A percentile compares a stretch with the other conserved stretches of the same genome.
phyloP scores from a whole-genome alignment of 768 basidiomycete species.

The Hypholoma fasciculare region DNA sequence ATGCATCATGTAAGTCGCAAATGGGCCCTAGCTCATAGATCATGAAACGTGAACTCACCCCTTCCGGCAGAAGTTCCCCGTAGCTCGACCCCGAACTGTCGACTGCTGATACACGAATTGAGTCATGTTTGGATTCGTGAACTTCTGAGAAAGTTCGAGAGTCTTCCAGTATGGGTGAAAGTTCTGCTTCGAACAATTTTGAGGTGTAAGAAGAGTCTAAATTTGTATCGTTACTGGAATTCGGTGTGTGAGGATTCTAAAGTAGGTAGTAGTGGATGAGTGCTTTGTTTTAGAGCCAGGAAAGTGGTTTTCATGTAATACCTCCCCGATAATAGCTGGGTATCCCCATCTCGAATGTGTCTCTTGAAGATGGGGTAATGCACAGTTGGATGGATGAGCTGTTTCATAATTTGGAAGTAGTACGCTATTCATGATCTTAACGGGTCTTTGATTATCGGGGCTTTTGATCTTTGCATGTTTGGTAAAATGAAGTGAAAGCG shows the following conservation, averaged over 20 bases:
- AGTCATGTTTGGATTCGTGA: neutral
- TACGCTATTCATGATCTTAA: too few species aligned
- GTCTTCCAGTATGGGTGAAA: neutral
- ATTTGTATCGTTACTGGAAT: neutral
- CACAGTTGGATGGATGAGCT: too few species aligned
- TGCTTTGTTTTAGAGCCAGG: neutral
- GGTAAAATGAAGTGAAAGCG: too few species aligned
- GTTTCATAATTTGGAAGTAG: too few species aligned
- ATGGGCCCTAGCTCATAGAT: too few species aligned
- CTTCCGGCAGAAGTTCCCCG: neutral
- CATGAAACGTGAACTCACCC: neutral
- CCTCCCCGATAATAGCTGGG: neutral
- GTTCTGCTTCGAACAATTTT: neutral
- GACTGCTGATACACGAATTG: neutral
- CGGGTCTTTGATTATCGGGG: too few species aligned
- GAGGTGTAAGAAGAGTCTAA: neutral
- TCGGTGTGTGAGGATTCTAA: neutral
- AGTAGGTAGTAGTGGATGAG: neutral
- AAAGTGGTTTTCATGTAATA: neutral
- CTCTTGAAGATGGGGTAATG: too few species aligned
- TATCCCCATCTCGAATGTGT: too few species aligned
- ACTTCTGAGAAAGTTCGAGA: neutral
- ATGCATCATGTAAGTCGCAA: too few species aligned
- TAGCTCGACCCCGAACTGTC: constrained; percentile 1
- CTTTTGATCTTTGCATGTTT: too few species aligned